phyloP scores from a whole-genome alignment of 345 rosid species.

The Linum lewisii region DNA sequence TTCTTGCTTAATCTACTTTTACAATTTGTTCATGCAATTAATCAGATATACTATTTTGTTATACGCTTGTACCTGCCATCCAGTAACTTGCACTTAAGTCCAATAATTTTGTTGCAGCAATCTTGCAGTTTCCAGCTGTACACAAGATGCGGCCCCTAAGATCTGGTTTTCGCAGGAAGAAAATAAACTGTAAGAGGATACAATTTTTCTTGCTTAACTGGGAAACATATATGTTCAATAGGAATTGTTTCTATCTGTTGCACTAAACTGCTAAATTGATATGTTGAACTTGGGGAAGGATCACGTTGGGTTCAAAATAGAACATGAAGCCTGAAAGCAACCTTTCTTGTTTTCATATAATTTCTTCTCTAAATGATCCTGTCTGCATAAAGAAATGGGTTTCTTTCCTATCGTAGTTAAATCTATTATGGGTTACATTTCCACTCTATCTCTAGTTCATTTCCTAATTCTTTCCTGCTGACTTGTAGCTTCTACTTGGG shows the following conservation, averaged over 20 bases:
- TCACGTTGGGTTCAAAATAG: background rate
- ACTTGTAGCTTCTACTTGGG: conserved; percentile 84
- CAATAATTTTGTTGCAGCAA: too few species aligned
- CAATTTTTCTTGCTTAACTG: background rate
- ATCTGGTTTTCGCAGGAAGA: conserved; percentile 78
- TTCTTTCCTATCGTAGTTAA: too few species aligned
- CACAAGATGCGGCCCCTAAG: conserved; percentile 67
- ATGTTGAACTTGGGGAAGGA: background rate
- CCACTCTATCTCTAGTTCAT: conserved; percentile 16
- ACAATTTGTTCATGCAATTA: too few species aligned
- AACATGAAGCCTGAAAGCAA: background rate
- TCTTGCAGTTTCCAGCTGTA: conserved; percentile 75
- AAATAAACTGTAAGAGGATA: conserved; percentile 58
- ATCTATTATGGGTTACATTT: too few species aligned
- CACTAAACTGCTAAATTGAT: background rate
- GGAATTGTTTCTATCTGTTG: background rate
- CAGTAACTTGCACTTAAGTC: too few species aligned
- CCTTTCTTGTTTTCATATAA: background rate
- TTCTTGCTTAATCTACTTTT: too few species aligned
- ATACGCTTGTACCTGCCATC: too few species aligned
- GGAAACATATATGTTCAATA: background rate
- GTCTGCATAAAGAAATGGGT: too few species aligned
- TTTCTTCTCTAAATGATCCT: too few species aligned
- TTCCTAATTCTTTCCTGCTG: background rate
- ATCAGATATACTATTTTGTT: too few species aligned